Percentiles rank a stretch among this genome's conserved stretches.
These are phyloP conservation scores for Bipolaris sorokiniana DNA, from an alignment of 2,329 filamentous ascomycete species.

Conservation along the genomic window DNA sequence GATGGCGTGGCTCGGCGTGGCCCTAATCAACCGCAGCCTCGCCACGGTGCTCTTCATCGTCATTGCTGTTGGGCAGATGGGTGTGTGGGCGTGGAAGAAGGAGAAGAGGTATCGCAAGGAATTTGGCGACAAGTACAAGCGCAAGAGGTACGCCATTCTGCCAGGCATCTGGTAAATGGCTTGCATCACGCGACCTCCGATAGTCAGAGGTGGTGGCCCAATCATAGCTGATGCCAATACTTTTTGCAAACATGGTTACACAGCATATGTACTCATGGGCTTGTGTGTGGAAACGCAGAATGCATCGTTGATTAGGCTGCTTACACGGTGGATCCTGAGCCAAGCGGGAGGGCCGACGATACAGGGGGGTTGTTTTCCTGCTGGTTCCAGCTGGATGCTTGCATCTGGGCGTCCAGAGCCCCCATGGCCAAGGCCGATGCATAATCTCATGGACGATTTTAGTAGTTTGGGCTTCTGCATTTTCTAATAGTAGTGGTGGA, in stretches of 20 bases:
- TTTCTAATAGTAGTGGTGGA: too few species aligned
- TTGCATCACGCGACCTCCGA: not conserved
- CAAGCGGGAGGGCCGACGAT: not conserved
- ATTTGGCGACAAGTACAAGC: slow-evolving; percentile 93
- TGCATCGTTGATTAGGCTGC: not conserved
- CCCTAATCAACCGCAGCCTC: slow-evolving; percentile 79
- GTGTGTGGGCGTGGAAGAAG: slow-evolving; percentile 86
- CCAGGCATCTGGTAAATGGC: slow-evolving; percentile 70
- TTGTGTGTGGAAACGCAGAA: not conserved
- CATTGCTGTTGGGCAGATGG: slow-evolving; percentile 80
- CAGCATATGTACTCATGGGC: not conserved
- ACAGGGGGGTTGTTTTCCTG: too few species aligned
- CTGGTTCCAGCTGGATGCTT: too few species aligned
- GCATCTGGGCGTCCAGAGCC: too few species aligned
- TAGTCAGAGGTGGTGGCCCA: not conserved
- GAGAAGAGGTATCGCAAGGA: slow-evolving; percentile 88
- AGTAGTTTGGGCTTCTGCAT: too few species aligned
- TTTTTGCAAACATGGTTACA: slow-evolving; percentile 4
- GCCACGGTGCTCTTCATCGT: slow-evolving; percentile 77
- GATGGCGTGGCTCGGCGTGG: slow-evolving; percentile 83
- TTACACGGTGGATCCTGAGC: not conserved
- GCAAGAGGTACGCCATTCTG: slow-evolving; percentile 84
- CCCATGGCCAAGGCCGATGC: too few species aligned
- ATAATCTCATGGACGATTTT: too few species aligned
- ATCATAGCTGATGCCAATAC: too few species aligned